Evolutionary conservation across 257 asterid species (phyloP).

Genomic region (Scutellaria baicalensis): DNA sequence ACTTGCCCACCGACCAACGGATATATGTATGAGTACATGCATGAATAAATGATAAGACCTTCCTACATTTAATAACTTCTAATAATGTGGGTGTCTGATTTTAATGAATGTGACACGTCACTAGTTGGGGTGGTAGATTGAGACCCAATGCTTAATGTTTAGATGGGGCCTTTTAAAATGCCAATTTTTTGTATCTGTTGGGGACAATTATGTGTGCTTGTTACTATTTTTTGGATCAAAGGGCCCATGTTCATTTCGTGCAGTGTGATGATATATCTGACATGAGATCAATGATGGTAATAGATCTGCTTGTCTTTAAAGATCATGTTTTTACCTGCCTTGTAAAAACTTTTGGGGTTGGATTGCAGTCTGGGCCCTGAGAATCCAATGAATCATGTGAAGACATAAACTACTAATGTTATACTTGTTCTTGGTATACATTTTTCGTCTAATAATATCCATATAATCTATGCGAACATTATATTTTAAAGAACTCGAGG

Average conservation of each 20-base stretch:
- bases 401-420: background rate
- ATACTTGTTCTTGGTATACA: background rate
- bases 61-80: no score
- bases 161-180: background rate
- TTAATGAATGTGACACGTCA: no score
- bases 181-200: constrained; percentile 11
- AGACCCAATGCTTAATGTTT: no score
- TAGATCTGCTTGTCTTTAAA: background rate
- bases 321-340: background rate
- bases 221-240: background rate
- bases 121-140: no score
- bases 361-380: constrained; percentile 14
- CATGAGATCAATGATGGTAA: background rate
- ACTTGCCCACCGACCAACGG: no score
- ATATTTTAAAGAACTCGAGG: background rate
- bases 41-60: no score
- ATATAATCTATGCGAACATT: background rate
- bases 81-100: no score
- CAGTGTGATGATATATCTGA: background rate
- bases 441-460: background rate
- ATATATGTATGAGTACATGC: no score
- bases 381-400: constrained; percentile 19
- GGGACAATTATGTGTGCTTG: background rate
- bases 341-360: constrained; percentile 9
- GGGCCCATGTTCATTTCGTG: constrained; percentile 13